A percentile compares a stretch with the other conserved stretches of the same genome.
phyloP scores from a whole-genome alignment of 164 flowering plant genomes.

The Stephania japonica region DNA sequence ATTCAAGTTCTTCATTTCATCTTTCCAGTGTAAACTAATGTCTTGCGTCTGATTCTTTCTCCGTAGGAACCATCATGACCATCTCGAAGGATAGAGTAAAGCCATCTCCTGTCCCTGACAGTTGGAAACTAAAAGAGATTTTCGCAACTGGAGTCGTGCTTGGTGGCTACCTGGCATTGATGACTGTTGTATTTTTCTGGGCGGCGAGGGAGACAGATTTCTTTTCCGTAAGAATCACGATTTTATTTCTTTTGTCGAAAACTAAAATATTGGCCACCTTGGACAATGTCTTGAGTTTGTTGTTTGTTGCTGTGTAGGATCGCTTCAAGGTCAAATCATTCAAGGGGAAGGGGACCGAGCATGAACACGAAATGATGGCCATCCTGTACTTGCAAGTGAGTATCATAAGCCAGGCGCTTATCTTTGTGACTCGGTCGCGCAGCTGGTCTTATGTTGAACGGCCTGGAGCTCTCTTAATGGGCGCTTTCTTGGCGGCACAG shows the following conservation, averaged over 20 bases:
- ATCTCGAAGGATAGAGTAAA: constrained; percentile 95
- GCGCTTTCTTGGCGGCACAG: constrained; percentile 70
- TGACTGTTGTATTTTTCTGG: constrained; percentile 96
- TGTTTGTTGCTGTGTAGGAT: constrained; percentile 37
- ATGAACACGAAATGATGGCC: constrained; percentile 62
- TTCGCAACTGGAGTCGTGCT: constrained; percentile 91
- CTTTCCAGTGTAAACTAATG: not conserved
- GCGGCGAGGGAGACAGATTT: constrained; percentile 58
- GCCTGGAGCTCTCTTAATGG: constrained; percentile 64
- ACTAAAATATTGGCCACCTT: not conserved
- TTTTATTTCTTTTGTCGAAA: not conserved
- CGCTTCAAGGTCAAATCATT: constrained; percentile 51
- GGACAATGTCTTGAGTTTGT: not conserved
- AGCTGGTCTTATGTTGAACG: constrained; percentile 89
- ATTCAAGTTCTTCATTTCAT: not conserved
- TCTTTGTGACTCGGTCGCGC: constrained; percentile 90
- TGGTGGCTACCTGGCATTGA: constrained; percentile 82
- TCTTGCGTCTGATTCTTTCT: constrained; percentile 8
- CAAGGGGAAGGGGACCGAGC: constrained; percentile 4
- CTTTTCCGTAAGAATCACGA: constrained; percentile 51
- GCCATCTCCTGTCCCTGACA: constrained; percentile 95
- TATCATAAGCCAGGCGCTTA: constrained; percentile 91
- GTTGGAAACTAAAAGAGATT: constrained; percentile 94
- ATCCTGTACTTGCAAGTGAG: constrained; percentile 94
- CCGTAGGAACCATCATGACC: constrained; percentile 92